Conservation (phyloP, 2,329 filamentous ascomycete genomes). For the Boeremia lycopersici region DNA sequence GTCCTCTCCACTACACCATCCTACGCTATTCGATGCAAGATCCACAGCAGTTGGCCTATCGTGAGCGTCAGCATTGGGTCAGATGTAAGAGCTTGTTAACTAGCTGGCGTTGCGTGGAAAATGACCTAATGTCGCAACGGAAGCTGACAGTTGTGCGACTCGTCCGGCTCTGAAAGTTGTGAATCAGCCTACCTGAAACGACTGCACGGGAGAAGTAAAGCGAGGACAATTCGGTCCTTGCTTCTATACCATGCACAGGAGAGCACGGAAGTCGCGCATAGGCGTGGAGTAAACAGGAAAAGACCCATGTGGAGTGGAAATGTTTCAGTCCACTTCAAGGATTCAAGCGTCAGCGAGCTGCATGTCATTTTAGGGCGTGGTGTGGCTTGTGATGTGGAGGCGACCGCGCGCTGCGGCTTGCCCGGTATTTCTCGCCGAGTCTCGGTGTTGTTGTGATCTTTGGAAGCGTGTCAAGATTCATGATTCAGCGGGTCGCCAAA, state of each 20-base stretch:
- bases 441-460: constrained; percentile 10
- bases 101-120: background rate
- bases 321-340: constrained; percentile 9
- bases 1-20: constrained; percentile 13
- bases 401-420: constrained; percentile 19
- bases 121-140: background rate
- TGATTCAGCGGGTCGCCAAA: constrained; percentile 11
- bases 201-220: constrained; percentile 2
- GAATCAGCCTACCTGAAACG: background rate
- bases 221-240: background rate
- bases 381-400: constrained; percentile 24
- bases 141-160: constrained; percentile 10
- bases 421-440: constrained; percentile 24
- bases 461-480: constrained; percentile 1
- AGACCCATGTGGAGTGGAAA: constrained; percentile 16
- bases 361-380: constrained; percentile 31
- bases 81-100: constrained; percentile 5
- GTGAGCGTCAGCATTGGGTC: constrained; percentile 14
- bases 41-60: constrained; percentile 22
- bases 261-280: constrained; percentile 18
- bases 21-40: constrained; percentile 17
- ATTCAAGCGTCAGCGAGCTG: constrained; percentile 25
- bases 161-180: background rate
- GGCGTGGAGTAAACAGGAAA: constrained; percentile 27
- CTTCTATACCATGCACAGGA: constrained; percentile 10